phyloP scores from a whole-genome alignment of 1,284 basidiomycete genomes.

The Sanghuangporus weigelae region DNA sequence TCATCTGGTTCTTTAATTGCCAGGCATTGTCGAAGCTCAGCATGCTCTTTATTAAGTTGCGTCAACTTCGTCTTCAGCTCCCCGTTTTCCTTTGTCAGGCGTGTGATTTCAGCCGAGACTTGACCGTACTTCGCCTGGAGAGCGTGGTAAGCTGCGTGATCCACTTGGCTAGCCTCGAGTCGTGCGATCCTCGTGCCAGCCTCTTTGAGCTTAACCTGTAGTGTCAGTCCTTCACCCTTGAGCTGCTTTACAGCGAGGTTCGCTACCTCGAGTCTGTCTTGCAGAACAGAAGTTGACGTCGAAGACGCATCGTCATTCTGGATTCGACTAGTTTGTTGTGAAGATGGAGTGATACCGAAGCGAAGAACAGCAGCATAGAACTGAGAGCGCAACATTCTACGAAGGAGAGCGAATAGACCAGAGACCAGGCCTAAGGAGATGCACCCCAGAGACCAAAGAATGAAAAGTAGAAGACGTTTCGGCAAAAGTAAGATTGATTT shows the following conservation, averaged over 20 bases:
- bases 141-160: neutral
- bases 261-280: neutral
- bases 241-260: slow-evolving; percentile 1
- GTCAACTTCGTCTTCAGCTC: neutral
- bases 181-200: neutral
- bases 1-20: neutral
- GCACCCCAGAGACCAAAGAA: slow-evolving; percentile 1
- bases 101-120: neutral
- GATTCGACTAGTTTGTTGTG: neutral
- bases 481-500: no score
- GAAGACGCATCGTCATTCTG: neutral
- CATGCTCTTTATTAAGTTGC: neutral
- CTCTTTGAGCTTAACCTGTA: neutral
- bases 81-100: neutral
- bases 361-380: neutral
- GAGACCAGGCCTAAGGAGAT: neutral
- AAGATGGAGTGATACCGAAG: neutral
- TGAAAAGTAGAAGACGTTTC: neutral
- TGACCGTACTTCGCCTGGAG: neutral
- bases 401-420: neutral
- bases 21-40: neutral
- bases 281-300: neutral
- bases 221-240: neutral
- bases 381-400: neutral
- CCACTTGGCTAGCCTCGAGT: neutral